Conservation (phyloP, 2,329 filamentous ascomycete species). For the Aaosphaeria pasadenensis region DNA sequence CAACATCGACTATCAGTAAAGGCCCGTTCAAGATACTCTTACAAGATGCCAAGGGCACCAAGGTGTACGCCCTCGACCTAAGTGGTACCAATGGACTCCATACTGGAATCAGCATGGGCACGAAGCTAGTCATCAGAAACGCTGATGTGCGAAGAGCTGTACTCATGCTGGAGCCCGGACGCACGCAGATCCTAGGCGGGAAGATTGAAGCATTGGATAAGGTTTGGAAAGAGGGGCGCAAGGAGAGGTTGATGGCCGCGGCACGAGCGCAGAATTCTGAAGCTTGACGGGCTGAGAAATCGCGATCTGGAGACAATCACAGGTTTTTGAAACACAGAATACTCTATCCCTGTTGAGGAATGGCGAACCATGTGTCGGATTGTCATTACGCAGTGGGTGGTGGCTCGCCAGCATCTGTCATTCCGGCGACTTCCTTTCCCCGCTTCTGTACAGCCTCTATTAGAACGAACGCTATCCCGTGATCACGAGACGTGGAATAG, state of each 20-base stretch:
- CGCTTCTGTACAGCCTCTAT: too few relatives aligned
- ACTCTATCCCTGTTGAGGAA: too few relatives aligned
- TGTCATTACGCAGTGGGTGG: too few relatives aligned
- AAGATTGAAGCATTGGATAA: conserved; percentile 80
- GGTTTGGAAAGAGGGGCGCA: conserved; percentile 69
- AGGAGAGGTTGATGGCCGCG: conserved; percentile 59
- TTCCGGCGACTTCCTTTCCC: too few relatives aligned
- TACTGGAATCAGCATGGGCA: conserved; percentile 69
- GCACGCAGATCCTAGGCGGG: conserved; percentile 74
- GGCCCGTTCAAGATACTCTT: conserved; percentile 80
- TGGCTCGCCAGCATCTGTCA: too few relatives aligned
- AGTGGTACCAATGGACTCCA: conserved; percentile 62
- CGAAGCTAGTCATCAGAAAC: conserved; percentile 72
- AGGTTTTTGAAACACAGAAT: too few relatives aligned
- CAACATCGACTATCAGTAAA: conserved; percentile 23
- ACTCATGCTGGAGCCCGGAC: conserved; percentile 70
- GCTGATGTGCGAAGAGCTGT: conserved; percentile 70
- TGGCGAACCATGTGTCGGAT: too few relatives aligned
- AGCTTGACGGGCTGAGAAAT: too few relatives aligned
- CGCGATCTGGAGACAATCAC: too few relatives aligned
- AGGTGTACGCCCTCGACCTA: conserved; percentile 71
- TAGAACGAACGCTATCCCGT: too few relatives aligned
- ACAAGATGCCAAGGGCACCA: conserved; percentile 69
- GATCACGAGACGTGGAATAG: too few relatives aligned
- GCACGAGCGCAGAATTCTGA: not conserved